Evolutionary conservation across 1,284 basidiomycete genomes (phyloP), one percentile per base, ranked within the genome.

Genomic region (Somion occarium): DNA sequence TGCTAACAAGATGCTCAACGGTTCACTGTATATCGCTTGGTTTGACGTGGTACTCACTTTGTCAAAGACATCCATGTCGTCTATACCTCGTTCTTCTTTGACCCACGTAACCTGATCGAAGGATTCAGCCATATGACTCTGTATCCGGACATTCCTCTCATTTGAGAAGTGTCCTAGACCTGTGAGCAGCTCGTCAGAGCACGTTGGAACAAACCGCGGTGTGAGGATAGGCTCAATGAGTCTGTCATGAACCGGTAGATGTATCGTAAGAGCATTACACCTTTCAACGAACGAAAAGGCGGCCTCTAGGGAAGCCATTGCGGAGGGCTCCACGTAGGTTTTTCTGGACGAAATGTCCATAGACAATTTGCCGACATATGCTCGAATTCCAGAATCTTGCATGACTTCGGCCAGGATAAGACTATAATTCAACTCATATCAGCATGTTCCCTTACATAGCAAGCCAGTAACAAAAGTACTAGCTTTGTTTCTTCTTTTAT

Each of bases 151-250:
- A 9, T 68, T 67, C 41, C 74, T 61, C 19, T 65, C 62, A n/a
- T 65, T 62, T 0, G 82, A 74, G 0, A 91, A 65, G 11, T 72
- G 62, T 3, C 78, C 82, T 0, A 92, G 69, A 3, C 78, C 82
- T n/a, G 57, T 53, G 0, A 91, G 72, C 30, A 91, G 71, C 47
- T 76, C 78, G 48, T 87, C 73, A 1, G 85, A 84, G 64, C 88
- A 92, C 0, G 88, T 88, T 0, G 90, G 90, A 2, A 91, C 83
- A 57, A 92, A 92, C 5, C 90, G 80, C 2, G 90, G 89, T 0
- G 90, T 91, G 49, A 93, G 65, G n/a, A 91, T 85, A 0, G 91
- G 88, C 52, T 86, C 78, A 1, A 92, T 76, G 12, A 90, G 73
- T 3, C 73, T 73, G 45, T 66, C 59, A 53, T 82, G 73, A 2